Evolutionary conservation across 345 rosid species (phyloP), one percentile per base, ranked within the genome.

Genomic region (Cardiospermum halicacabum): DNA sequence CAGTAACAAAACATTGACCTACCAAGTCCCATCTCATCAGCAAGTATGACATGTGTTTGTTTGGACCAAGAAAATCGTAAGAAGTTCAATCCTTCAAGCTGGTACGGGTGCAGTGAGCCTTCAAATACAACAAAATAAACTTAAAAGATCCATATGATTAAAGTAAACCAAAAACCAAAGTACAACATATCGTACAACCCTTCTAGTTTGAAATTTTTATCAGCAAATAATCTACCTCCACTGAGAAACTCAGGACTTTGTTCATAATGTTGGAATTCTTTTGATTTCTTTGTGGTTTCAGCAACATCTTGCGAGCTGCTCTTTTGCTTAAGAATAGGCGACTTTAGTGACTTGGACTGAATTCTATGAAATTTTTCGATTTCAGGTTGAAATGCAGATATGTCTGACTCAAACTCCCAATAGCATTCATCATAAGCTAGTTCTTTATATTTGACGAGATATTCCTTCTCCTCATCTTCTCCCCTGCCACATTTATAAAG

Each of bases 21-120:
- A 91, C 99, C 99, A 68, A 95, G 84, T 53, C 97, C 99, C 99
- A 95, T 95, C 72, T 95, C 99, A 84, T 95, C 99, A 66, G 99
- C 99, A 71, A 95, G 97, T 71, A 95, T 91, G 32, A 89, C 99
- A 81, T 95, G 97, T 2, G 97, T 91, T 60, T 89, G 96, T 71
- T 91, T 91, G 67, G 96, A 89, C 95, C 96, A 95, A 16, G 99
- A 89, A 72, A 85, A 95, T 53, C 96, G 91, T 74, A 95, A 69
- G 83, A 95, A 95, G 66, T 95, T 95, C 71, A 95, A 81, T 40
- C 99, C 97, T 83, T 91, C 97, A 64, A 95, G 87, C 80, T 95
- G 99, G 78, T 95, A 95, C 2, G 96, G 99, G 73, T 95, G 97
- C 70, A 95, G 70, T 60, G 93, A 80, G 57, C 99, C 99, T 95